Evolutionary conservation across 116 monocot genomes (phyloP), one percentile per base, ranked within the genome.

Genomic region (Thalassia testudinum): DNA sequence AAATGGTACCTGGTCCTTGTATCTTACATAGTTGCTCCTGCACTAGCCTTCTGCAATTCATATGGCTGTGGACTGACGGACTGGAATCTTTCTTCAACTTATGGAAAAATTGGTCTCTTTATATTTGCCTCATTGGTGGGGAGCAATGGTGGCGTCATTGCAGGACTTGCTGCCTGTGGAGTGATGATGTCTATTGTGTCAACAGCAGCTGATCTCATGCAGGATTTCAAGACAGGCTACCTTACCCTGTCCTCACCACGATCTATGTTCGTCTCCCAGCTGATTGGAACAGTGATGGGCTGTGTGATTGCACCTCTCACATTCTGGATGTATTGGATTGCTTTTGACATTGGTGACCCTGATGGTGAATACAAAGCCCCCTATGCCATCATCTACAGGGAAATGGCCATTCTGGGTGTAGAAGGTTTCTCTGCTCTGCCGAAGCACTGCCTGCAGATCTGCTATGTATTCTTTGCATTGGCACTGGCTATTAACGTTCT

Each of bases 171-270:
- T 12, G 85, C 91, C 18, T 81, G 91, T 29, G 91, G 91, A 1
- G 78, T 91, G 13, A 91, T 91, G 91, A 85, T 91, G 91, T 74
- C 78, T 27, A 76, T 91, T 24, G 85, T 85, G 25, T 81, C 91
- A 24, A 78, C 78, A 0, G 85, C 91, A 11, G 84, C 85, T 0
- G 78, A 91, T 49, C 81, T 85, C 7, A 85, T 91, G 85, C 85
- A 85, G 50, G 91, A 91, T 52, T 91, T 91, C 69, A 91, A 81
- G 63, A 90, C 90, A 0, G 90, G 84, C 0, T 84, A 90, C 27
- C 65, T 90, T 21, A 90, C 84, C 4, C 44, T 61, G 18, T 83
- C 90, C 3, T 90, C 84, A 0, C 84, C 84, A 8, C 56, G 80
- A 19, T 90, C 90, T 19, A 90, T 90, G 90, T 90, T 90, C 22